Conservation (phyloP, 2,329 filamentous ascomycete genomes). For the Diaporthe velutina region DNA sequence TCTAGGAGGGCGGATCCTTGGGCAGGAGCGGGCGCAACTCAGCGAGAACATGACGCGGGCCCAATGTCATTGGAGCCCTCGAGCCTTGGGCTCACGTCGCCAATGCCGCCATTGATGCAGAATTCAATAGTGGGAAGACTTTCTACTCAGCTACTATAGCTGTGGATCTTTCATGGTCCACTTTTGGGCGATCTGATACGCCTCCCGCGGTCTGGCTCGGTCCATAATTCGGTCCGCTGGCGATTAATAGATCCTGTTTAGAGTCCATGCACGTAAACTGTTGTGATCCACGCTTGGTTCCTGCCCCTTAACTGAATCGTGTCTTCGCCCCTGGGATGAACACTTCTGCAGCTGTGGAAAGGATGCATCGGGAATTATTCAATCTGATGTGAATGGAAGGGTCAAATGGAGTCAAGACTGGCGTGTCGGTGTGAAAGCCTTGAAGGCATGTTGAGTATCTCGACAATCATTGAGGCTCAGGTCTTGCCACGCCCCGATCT, state of each 20-base stretch:
- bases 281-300: background rate
- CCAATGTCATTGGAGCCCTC: conserved; percentile 16
- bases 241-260: background rate
- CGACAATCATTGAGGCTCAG: no score
- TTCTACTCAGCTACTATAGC: background rate
- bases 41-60: conserved; percentile 16
- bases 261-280: background rate
- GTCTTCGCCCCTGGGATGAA: background rate
- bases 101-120: background rate
- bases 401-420: background rate
- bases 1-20: background rate
- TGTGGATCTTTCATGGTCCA: background rate
- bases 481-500: background rate
- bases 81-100: background rate
- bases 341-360: background rate
- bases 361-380: background rate
- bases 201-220: conserved; percentile 12
- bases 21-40: background rate
- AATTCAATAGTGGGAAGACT: background rate
- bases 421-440: background rate
- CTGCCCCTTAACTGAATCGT: conserved; percentile 19
- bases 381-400: background rate
- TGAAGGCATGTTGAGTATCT: background rate
- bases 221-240: conserved; percentile 25
- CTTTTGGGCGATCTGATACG: conserved; percentile 23